Evolutionary conservation across 2,329 filamentous ascomycete genomes (phyloP).

Genomic region (Aureobasidium sp.): DNA sequence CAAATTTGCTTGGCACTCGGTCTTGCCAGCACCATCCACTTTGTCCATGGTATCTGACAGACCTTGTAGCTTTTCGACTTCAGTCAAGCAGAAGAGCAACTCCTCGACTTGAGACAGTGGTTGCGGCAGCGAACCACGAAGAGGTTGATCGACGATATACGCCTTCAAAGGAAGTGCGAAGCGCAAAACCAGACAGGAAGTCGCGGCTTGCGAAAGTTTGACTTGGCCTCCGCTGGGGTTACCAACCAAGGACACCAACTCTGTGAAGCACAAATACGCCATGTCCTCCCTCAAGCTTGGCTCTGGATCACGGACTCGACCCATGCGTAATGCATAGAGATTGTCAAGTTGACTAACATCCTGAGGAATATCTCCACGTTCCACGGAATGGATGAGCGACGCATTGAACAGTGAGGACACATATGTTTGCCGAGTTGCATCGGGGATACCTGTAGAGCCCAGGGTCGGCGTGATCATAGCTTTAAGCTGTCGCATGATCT

Average conservation of each 20-base stretch:
- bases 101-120: constrained; percentile 74
- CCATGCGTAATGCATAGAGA: constrained; percentile 58
- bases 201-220: constrained; percentile 63
- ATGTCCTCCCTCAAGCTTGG: constrained; percentile 62
- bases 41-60: constrained; percentile 39
- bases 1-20: constrained; percentile 62
- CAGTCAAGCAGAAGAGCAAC: constrained; percentile 60
- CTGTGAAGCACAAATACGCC: constrained; percentile 70
- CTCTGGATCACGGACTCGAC: constrained; percentile 60
- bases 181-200: constrained; percentile 75
- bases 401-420: constrained; percentile 69
- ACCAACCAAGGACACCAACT: constrained; percentile 46
- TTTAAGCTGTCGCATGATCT: constrained; percentile 60
- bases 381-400: constrained; percentile 69
- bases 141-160: constrained; percentile 84
- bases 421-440: constrained; percentile 60
- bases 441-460: constrained; percentile 56
- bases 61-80: constrained; percentile 58
- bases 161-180: constrained; percentile 68
- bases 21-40: constrained; percentile 16
- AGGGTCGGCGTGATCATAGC: constrained; percentile 66
- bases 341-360: constrained; percentile 44
- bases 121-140: constrained; percentile 82
- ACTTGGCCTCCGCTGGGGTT: constrained; percentile 33
- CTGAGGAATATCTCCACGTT: constrained; percentile 51